These are phyloP conservation scores for Globisporangium abappressorium DNA, from an alignment of 352 stramenopile species.

Conservation along the genomic window DNA sequence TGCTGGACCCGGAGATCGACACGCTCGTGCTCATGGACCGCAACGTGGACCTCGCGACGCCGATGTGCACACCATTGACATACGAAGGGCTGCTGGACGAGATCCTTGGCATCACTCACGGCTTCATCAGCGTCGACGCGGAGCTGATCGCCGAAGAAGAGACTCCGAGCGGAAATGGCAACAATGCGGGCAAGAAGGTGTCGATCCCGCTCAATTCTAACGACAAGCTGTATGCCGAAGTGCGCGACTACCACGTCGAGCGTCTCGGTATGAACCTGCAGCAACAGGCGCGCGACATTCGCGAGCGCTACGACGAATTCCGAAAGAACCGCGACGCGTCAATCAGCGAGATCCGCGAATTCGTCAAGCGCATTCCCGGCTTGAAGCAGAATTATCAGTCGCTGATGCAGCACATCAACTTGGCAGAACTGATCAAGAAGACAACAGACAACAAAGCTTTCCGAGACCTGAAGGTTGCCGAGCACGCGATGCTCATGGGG, in stretches of 20 bases:
- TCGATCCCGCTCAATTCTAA: conserved; percentile 93
- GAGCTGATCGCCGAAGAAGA: conserved; percentile 80
- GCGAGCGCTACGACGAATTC: conserved; percentile 94
- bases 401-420: conserved; percentile 97
- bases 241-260: conserved; percentile 96
- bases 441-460: conserved; percentile 93
- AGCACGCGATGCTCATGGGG: conserved; percentile 95
- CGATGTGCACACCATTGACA: conserved; percentile 95
- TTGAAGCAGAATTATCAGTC: conserved; percentile 93
- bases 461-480: conserved; percentile 92
- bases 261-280: conserved; percentile 95
- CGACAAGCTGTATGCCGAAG: conserved; percentile 94
- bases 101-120: conserved; percentile 93
- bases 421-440: conserved; percentile 95
- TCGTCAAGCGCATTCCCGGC: conserved; percentile 97
- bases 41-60: conserved; percentile 94
- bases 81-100: conserved; percentile 97
- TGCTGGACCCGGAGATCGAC: conserved; percentile 89
- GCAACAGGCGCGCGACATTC: conserved; percentile 94
- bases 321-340: conserved; percentile 94
- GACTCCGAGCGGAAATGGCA: conserved; percentile 16
- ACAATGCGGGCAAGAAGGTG: conserved; percentile 69
- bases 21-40: conserved; percentile 94
- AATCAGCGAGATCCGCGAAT: conserved; percentile 97
- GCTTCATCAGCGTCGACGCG: conserved; percentile 79